Evolutionary conservation across 495 filamentous ascomycete species (phyloP).

Genomic region (Penicillium crystallinum): DNA sequence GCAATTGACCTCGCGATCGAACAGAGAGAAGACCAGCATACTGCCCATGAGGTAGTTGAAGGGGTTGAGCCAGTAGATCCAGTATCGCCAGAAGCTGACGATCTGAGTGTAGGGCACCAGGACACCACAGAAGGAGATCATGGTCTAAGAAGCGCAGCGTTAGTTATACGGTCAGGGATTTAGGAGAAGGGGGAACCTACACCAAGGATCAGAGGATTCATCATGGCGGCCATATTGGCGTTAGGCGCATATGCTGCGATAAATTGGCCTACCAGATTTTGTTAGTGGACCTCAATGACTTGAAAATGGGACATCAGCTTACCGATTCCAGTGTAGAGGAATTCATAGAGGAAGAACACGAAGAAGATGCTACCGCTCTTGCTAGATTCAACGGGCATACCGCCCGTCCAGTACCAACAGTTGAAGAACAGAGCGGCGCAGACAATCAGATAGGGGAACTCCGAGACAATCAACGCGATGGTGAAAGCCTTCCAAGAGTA

Average conservation of each 20-base stretch:
- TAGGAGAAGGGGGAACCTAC: background rate
- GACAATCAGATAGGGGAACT: conserved; percentile 48
- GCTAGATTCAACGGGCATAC: conserved; percentile 29
- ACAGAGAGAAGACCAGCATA: conserved; percentile 52
- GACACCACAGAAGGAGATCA: conserved; percentile 51
- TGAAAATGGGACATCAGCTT: background rate
- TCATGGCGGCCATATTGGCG: conserved; percentile 49
- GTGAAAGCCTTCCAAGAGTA: conserved; percentile 53
- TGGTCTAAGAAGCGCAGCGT: conserved; percentile 15
- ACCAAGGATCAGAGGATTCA: conserved; percentile 50
- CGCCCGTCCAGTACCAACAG: conserved; percentile 49
- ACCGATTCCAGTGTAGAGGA: conserved; percentile 53
- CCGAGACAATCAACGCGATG: conserved; percentile 43
- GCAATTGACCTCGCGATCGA: conserved; percentile 51
- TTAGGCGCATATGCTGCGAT: conserved; percentile 53
- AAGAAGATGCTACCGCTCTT: conserved; percentile 51
- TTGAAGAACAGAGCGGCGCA: conserved; percentile 45
- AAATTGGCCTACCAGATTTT: conserved; percentile 33
- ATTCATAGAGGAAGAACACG: conserved; percentile 48
- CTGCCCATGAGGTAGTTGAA: conserved; percentile 62
- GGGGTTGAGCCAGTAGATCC: conserved; percentile 67
- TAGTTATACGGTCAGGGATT: background rate
- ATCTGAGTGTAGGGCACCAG: conserved; percentile 40
- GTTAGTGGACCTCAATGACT: background rate
- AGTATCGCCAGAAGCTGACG: conserved; percentile 61